phyloP scores from a whole-genome alignment of 2,329 filamentous ascomycete species.

The Geosmithia putterillii region DNA sequence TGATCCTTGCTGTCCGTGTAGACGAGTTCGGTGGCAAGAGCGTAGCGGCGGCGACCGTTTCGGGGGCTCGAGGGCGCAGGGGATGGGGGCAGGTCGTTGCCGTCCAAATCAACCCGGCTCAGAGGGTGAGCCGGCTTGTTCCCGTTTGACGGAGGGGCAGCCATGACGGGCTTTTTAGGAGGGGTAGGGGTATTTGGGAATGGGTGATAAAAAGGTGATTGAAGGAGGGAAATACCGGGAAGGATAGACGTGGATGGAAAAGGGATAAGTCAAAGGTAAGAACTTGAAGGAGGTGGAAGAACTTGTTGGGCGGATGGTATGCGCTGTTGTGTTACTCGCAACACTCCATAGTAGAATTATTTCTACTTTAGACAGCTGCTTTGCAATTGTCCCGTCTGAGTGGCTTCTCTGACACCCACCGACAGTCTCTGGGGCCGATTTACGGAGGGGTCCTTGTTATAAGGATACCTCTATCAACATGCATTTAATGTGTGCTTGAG shows the following conservation, averaged over 20 bases:
- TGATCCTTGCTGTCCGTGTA: slow-evolving; percentile 95
- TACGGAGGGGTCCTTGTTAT: not conserved
- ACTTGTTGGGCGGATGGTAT: not conserved
- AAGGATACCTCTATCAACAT: not conserved
- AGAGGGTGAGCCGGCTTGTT: slow-evolving; percentile 18
- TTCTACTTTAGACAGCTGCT: not conserved
- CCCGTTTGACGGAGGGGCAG: slow-evolving; percentile 10
- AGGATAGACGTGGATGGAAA: not conserved
- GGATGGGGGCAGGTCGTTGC: slow-evolving; percentile 77
- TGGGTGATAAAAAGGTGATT: not conserved
- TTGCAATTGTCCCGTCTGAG: not conserved
- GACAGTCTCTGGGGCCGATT: not conserved
- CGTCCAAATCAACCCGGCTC: slow-evolving; percentile 63
- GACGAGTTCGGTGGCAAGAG: slow-evolving; percentile 88
- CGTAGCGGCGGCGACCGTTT: slow-evolving; percentile 72
- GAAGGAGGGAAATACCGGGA: not conserved
- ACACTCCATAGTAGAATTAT: not conserved
- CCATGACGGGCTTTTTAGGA: slow-evolving; percentile 10
- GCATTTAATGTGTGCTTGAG: not conserved
- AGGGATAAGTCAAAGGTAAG: not conserved
- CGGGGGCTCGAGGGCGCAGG: slow-evolving; percentile 86
- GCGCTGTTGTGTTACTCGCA: not conserved
- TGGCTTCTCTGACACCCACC: not conserved
- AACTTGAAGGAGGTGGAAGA: not conserved
- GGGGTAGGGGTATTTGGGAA: not conserved